Base-by-base conservation (phyloP, 2,329 filamentous ascomycete species). In the Venturia effusa region DNA sequence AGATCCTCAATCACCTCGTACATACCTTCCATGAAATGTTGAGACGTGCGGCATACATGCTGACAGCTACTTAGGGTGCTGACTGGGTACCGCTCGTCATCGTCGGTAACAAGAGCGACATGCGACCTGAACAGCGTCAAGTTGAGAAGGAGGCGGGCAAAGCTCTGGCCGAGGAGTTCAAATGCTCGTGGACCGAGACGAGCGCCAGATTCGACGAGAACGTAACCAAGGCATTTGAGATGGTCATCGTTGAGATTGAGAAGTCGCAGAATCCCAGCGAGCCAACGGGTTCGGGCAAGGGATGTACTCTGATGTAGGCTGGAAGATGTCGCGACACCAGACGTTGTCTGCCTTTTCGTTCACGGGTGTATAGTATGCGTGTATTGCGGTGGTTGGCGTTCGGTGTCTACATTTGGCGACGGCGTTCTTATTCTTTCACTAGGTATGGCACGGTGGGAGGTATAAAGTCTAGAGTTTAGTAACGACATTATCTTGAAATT, bases 61-160 rank as follows among this genome's bases (percentile, higher is more conserved):
- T 30, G 30, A 37, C 63, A 22, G 10, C 61, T 64, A n/a, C 24
- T 55, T 69, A 96, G 90, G 94, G 94, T 68, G 89, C 92, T 65
- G 92, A 97, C 70, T 89, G 88, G 75, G 91, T 97, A 62, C 94
- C 94, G 11, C 88, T 97, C 70, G 90, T 95, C 70, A 88, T 99
- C 67, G 92, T 99, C 63, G 94, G 92, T 70, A 99, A 99, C 81
- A 99, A 99, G 81, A 92, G 88, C 74, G 94, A 99, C 76, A 81
- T 99, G 65, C 87, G 90, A 66, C 88, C 92, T 62, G 93, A 97
- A 75, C 92, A 96, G 78, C 88, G 94, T 69, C 92, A 97, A 77
- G 92, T 99, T 69, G 87, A 85, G 39, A 77, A 86, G 61, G 92
- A 96, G 68, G 89, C 96, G 70, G 94, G 92, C 69, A 89, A 88